Base-by-base conservation (phyloP, 371 early-diverging fungal genomes). In the Conidiobolus incongruus region DNA sequence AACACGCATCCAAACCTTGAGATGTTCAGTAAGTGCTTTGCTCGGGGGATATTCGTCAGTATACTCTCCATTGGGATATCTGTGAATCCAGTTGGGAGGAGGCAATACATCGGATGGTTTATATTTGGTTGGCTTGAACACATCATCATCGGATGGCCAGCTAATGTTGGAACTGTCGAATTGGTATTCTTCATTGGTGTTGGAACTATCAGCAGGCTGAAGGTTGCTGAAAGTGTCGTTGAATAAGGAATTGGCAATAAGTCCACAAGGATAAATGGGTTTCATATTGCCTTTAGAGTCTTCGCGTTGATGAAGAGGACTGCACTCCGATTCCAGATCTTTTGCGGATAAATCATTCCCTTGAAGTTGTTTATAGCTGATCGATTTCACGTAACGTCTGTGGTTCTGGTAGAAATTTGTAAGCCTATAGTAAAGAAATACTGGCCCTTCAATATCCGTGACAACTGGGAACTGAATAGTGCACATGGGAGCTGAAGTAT, bases 1-100 rank as follows among this genome's bases (percentile, higher is more conserved):
- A 0, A 85, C 78, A 35, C 91, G 75, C 90, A 98, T 95, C 99
- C 99, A 99, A n/a, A 96, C 96, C 59, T 87, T 81, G 50, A 98
- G 80, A 35, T 78, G 66, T 61, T 95, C 83, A 61, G 75, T 66
- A 21, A 47, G 38, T 8, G 63, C 51, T 20, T 81, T 53, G 42
- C 86, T 70, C 4, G 83, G 87, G 26, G 67, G 69, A 38, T 60
- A 34, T 22, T 60, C 60, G 16, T 47, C 66, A n/a, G 59, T 58
- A 47, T 75, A 80, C 17, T 35, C 38, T 3, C 77, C 78, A 45
- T 73, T 54, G 1, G 68, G 65, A 44, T 66, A 80, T 2, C 69
- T 59, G 4, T 39, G 39, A 16, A 47, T 53, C 86, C 87, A 84
- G 58, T 78, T 73, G 20, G 81, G 82, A 39, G 86, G 87, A 21